These are phyloP conservation scores for Trichoderma sp. DNA, from an alignment of 2,329 filamentous ascomycete species.

Conservation along the genomic window DNA sequence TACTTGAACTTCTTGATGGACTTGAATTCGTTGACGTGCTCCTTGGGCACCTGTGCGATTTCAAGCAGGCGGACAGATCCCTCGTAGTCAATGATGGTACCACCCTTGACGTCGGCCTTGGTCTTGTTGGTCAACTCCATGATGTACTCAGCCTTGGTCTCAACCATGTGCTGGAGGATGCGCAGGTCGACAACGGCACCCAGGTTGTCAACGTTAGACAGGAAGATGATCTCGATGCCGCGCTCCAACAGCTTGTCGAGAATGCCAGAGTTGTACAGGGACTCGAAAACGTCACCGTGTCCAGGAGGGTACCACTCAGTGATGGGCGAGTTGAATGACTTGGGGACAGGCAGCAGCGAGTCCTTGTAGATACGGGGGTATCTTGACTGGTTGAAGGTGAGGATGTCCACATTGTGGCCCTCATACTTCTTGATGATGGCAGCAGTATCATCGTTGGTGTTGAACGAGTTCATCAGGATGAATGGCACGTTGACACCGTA, in stretches of 20 bases:
- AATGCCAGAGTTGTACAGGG: conserved; percentile 97
- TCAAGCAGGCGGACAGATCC: conserved; percentile 94
- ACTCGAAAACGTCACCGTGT: conserved; percentile 99
- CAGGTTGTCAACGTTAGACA: conserved; percentile 98
- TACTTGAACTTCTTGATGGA: conserved; percentile 99
- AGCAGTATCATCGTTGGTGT: conserved; percentile 96
- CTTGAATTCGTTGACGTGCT: conserved; percentile 99
- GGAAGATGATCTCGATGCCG: conserved; percentile 95
- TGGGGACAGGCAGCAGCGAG: conserved; percentile 92
- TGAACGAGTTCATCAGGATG: conserved; percentile 99
- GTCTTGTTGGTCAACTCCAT: conserved; percentile 99
- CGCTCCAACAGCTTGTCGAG: conserved; percentile 94
- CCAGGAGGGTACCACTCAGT: conserved; percentile 98
- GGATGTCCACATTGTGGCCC: conserved; percentile 98
- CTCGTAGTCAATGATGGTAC: conserved; percentile 99
- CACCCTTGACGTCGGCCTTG: conserved; percentile 99
- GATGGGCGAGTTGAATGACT: conserved; percentile 80
- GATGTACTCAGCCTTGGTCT: conserved; percentile 96
- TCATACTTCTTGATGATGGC: conserved; percentile 99
- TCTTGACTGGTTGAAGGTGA: conserved; percentile 99
- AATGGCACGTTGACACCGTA: conserved; percentile 97
- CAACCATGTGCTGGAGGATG: conserved; percentile 99
- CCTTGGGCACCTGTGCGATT: conserved; percentile 98
- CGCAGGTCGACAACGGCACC: conserved; percentile 96
- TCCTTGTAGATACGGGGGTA: conserved; percentile 99